These are phyloP conservation scores for Avena eriantha DNA, from an alignment of 176 grass and related monocot genomes.

Conservation along the genomic window DNA sequence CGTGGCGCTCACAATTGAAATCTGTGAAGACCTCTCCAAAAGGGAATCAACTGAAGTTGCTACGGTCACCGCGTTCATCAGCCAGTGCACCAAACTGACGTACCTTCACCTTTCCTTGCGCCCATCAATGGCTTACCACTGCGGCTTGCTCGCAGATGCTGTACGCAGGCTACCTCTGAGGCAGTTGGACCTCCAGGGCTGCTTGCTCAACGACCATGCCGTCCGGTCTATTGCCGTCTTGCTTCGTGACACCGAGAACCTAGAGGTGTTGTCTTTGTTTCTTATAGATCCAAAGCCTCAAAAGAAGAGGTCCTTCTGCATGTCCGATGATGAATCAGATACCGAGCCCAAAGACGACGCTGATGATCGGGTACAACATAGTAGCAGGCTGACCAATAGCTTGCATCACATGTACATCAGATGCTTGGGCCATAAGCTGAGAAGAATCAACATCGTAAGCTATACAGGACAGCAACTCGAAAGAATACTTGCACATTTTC, in stretches of 20 bases:
- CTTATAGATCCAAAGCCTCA: neutral
- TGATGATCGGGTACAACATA: neutral
- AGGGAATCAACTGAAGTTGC: neutral
- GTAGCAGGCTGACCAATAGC: neutral
- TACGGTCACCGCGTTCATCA: neutral
- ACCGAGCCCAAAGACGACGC: neutral
- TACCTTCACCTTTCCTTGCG: neutral
- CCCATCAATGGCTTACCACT: constrained; percentile 8
- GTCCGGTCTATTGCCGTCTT: neutral
- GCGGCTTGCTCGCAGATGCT: neutral
- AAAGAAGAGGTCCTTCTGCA: neutral
- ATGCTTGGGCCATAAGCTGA: constrained; percentile 10
- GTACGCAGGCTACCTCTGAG: neutral
- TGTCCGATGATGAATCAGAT: neutral
- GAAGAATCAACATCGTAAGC: neutral
- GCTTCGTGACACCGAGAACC: neutral
- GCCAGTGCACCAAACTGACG: neutral
- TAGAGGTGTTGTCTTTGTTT: neutral
- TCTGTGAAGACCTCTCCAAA: neutral
- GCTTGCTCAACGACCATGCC: neutral
- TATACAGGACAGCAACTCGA: neutral
- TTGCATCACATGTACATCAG: neutral
- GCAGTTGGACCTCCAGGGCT: constrained; percentile 41
- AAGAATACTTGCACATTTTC: constrained; percentile 14
- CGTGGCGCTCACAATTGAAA: neutral